These are phyloP conservation scores for Yamadazyma takamatsuzukensis DNA, from an alignment of 805 yeast species.

Conservation along the genomic window DNA sequence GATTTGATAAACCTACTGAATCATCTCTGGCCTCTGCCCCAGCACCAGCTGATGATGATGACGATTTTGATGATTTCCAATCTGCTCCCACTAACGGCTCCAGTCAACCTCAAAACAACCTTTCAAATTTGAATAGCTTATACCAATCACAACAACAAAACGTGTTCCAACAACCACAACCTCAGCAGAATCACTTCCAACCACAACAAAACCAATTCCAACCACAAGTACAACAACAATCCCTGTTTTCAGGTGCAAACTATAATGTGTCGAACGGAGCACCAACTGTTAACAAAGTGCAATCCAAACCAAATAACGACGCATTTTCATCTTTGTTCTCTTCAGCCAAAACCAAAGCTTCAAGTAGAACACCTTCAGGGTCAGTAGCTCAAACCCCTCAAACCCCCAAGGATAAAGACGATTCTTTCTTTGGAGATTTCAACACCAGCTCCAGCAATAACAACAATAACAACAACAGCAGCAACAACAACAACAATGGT, in stretches of 20 bases:
- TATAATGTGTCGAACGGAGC: conserved; percentile 15
- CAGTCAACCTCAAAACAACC: conserved; percentile 14
- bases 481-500: conserved; percentile 9
- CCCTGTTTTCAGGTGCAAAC: not conserved
- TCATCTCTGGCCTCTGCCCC: conserved; percentile 12
- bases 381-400: conserved; percentile 12
- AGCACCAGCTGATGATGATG: conserved; percentile 49
- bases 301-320: conserved; percentile 48
- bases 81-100: conserved; percentile 47
- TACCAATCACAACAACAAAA: conserved; percentile 15
- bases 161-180: conserved; percentile 9
- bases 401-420: conserved; percentile 14
- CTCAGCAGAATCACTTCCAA: conserved; percentile 15
- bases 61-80: conserved; percentile 81
- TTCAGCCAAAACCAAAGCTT: conserved; percentile 52
- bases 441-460: conserved; percentile 16
- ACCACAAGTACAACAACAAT: conserved; percentile 5
- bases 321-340: conserved; percentile 71
- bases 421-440: conserved; percentile 32
- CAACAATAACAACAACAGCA: conserved; percentile 6
- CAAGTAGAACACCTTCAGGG: conserved; percentile 16
- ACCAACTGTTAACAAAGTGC: conserved; percentile 39
- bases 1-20: conserved; percentile 40
- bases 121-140: conserved; percentile 24
- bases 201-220: conserved; percentile 11